phyloP scores from a whole-genome alignment of 2,329 filamentous ascomycete species.

The Apiospora kogelbergensis region DNA sequence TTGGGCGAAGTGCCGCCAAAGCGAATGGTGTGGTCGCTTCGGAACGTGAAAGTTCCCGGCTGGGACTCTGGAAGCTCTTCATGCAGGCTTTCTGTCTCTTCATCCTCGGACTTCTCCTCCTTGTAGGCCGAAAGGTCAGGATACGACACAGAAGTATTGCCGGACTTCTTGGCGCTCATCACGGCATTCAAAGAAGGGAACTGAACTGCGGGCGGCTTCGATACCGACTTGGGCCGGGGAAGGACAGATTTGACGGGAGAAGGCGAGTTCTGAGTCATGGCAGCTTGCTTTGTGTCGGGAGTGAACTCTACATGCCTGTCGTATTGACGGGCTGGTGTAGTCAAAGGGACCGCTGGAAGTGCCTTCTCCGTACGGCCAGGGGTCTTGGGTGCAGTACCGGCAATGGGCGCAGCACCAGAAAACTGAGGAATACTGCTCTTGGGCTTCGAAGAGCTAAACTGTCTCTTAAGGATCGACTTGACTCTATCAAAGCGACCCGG shows the following conservation, averaged over 20 bases:
- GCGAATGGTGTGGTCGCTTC: slow-evolving; percentile 63
- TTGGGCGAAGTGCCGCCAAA: slow-evolving; percentile 49
- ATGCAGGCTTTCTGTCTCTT: slow-evolving; percentile 19
- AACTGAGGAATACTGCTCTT: slow-evolving; percentile 51
- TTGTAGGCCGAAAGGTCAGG: slow-evolving; percentile 50
- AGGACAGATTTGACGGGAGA: slow-evolving; percentile 54
- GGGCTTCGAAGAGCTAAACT: slow-evolving; percentile 37
- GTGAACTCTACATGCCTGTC: slow-evolving; percentile 80
- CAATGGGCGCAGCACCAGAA: slow-evolving; percentile 31
- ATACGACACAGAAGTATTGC: slow-evolving; percentile 44
- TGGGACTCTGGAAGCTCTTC: slow-evolving; percentile 36
- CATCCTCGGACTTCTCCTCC: slow-evolving; percentile 26
- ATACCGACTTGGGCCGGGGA: slow-evolving; percentile 41
- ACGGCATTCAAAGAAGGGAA: slow-evolving; percentile 35
- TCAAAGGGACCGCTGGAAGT: slow-evolving; percentile 52
- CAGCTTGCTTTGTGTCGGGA: slow-evolving; percentile 59
- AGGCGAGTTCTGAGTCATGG: slow-evolving; percentile 49
- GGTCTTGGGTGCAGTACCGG: slow-evolving; percentile 42
- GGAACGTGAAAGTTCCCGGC: slow-evolving; percentile 64
- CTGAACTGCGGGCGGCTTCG: slow-evolving; percentile 34
- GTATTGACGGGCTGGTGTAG: slow-evolving; percentile 66
- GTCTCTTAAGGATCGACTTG: slow-evolving; percentile 56
- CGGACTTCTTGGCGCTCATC: slow-evolving; percentile 22
- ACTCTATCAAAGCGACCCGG: slow-evolving; percentile 54
- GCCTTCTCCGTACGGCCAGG: slow-evolving; percentile 52